Conservation (phyloP, 345 rosid genomes). For the Aegle marmelos region DNA sequence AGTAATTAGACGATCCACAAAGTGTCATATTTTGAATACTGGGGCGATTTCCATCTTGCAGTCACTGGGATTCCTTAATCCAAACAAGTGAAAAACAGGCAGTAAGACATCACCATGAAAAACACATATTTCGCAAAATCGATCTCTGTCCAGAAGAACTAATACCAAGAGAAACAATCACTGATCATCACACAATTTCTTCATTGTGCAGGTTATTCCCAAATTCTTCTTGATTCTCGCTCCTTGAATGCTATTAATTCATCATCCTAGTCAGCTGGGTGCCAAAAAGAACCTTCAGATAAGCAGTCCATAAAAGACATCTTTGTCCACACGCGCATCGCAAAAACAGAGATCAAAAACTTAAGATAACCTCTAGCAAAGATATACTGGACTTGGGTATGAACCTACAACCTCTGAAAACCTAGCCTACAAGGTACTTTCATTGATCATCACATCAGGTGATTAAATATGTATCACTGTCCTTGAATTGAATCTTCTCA, state of each 20-base stretch:
- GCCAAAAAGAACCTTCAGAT: background rate
- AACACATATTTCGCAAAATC: background rate
- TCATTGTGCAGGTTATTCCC: background rate
- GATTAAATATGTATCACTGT: background rate
- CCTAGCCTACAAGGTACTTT: background rate
- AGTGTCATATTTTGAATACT: background rate
- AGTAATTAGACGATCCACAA: conserved; percentile 8
- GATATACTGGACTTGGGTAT: conserved; percentile 14
- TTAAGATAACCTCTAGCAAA: conserved; percentile 24
- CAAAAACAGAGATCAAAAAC: conserved; percentile 3
- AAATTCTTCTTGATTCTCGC: conserved; percentile 13
- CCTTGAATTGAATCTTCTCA: conserved; percentile 15
- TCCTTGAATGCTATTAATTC: conserved; percentile 5
- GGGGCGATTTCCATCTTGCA: background rate
- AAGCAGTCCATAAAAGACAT: conserved; percentile 7
- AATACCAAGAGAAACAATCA: background rate
- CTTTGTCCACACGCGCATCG: background rate
- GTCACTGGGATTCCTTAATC: conserved; percentile 11
- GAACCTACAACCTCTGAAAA: background rate
- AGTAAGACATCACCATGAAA: background rate
- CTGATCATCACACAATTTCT: conserved; percentile 15
- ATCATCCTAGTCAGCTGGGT: conserved; percentile 18
- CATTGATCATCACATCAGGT: background rate
- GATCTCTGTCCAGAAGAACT: conserved; percentile 13
- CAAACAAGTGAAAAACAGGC: background rate